A percentile compares a stretch with the other conserved stretches of the same genome.
Evolutionary conservation across 2,329 filamentous ascomycete genomes (phyloP).

Genomic region (Microdochium trichocladiopsis): DNA sequence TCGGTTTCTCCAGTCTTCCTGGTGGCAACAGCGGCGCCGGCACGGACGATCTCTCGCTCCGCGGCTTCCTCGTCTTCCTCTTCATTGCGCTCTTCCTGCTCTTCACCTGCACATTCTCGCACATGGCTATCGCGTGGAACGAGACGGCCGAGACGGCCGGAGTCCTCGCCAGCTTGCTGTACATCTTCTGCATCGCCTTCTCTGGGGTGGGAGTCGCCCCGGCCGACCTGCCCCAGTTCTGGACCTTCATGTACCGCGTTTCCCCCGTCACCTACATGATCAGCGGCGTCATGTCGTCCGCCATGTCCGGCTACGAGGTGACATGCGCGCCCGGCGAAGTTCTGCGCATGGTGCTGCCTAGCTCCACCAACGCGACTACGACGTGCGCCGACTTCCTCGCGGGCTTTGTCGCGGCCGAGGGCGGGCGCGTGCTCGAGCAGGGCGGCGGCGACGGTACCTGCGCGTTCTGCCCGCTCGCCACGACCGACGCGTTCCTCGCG

Average conservation of each 20-base stretch:
- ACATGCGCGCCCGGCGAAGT: slow-evolving; percentile 64
- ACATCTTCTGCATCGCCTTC: slow-evolving; percentile 53
- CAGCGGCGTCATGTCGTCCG: slow-evolving; percentile 62
- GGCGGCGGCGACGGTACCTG: too few relatives aligned
- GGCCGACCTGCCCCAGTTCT: slow-evolving; percentile 60
- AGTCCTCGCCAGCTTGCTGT: slow-evolving; percentile 40
- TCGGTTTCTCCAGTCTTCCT: slow-evolving; percentile 33
- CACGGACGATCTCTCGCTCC: slow-evolving; percentile 36
- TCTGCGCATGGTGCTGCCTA: slow-evolving; percentile 57
- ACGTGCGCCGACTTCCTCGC: slow-evolving; percentile 56
- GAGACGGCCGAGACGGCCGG: slow-evolving; percentile 62
- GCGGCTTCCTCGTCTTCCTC: too few relatives aligned
- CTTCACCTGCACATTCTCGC: slow-evolving; percentile 65
- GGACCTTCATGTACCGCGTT: slow-evolving; percentile 78
- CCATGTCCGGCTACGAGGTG: slow-evolving; percentile 60
- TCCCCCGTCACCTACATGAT: slow-evolving; percentile 81
- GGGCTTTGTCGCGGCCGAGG: slow-evolving; percentile 36
- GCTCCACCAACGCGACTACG: too few relatives aligned
- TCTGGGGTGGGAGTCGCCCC: slow-evolving; percentile 48
- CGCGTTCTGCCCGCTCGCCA: slow-evolving; percentile 42
- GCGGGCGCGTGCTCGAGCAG: slow-evolving; percentile 50
- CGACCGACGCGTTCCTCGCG: slow-evolving; percentile 46
- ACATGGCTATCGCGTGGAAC: slow-evolving; percentile 66
- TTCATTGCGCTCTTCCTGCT: slow-evolving; percentile 61
- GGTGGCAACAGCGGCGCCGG: slow-evolving; percentile 26